phyloP scores from a whole-genome alignment of 2,329 filamentous ascomycete species.

The Fusarium ramigenum region DNA sequence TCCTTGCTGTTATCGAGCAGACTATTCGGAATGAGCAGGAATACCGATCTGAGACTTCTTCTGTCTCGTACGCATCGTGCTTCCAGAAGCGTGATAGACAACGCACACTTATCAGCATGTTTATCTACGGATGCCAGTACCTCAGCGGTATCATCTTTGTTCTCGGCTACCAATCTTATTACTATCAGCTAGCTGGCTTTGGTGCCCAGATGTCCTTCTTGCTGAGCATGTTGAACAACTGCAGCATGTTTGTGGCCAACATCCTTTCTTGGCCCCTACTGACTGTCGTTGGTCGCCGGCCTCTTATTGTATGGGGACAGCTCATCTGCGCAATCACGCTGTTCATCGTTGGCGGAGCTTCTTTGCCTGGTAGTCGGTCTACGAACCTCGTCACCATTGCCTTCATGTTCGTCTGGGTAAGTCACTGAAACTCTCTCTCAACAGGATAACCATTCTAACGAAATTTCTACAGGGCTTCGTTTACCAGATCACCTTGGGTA shows the following conservation, averaged over 20 bases:
- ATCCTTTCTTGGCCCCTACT: slow-evolving; percentile 52
- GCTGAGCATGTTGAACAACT: slow-evolving; percentile 53
- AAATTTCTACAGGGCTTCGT: slow-evolving; percentile 43
- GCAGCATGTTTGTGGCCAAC: slow-evolving; percentile 51
- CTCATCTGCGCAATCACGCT: not conserved
- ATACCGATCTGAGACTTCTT: slow-evolving; percentile 43
- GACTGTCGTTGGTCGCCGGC: slow-evolving; percentile 48
- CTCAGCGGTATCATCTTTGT: slow-evolving; percentile 50
- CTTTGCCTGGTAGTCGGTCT: not conserved
- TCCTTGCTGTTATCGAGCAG: not conserved
- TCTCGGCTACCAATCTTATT: slow-evolving; percentile 53
- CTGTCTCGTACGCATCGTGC: slow-evolving; percentile 51
- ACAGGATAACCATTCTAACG: no score
- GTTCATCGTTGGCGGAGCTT: not conserved
- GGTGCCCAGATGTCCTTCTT: slow-evolving; percentile 48
- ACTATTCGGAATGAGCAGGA: not conserved
- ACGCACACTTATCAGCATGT: slow-evolving; percentile 52
- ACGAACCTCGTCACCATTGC: slow-evolving; percentile 41
- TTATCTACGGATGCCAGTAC: slow-evolving; percentile 49
- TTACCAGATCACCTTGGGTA: slow-evolving; percentile 52
- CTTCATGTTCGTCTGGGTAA: slow-evolving; percentile 16
- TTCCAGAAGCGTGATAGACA: slow-evolving; percentile 52
- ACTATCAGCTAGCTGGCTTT: slow-evolving; percentile 54
- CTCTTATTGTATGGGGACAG: not conserved
- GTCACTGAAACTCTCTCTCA: no score